Base-by-base conservation (phyloP, 2,329 filamentous ascomycete species). In the Epichloe brachyelytri region DNA sequence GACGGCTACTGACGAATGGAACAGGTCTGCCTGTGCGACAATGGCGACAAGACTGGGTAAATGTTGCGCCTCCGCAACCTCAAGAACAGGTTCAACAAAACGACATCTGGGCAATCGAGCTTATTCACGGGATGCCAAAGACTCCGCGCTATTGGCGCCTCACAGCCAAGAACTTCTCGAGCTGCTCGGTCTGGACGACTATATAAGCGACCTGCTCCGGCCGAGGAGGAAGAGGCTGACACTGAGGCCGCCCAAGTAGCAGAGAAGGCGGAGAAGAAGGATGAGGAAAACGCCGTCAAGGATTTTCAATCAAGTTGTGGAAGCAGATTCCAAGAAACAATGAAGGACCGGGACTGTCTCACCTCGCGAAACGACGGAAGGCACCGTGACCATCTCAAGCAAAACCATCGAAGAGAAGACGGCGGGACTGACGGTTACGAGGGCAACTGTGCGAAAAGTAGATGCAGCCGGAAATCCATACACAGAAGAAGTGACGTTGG, bases 11-110 rank as follows among this genome's bases (percentile, higher is more conserved):
- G 50, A 65, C 41, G 15, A 43, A n/a, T 15, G 22, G 33, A 36
- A 73, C 79, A 75, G 88, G 89, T 53, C 77, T 96, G 11, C 91
- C 91, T 15, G 85, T 96, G 52, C 85, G 89, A 62, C 88, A 95
- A 77, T 97, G 89, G 85, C 82, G 86, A 51, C 82, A 86, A 56
- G 81, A 85, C 53, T 74, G 73, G 68, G 77, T 88, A 51, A 83
- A 71, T 41, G 71, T 91, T 62, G 81, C 80, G 57, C 83, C 87
- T 49, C 79, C 79, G 12, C 71, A 77, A 10, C 75, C 79, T 38
- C 73, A 80, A 55, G 85, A 90, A 59, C 80, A 76, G 30, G 73
- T 70, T 34, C 74, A 81, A 55, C 76, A 76, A 57, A 80, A 82
- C 60, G 79, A 85, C 63, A 73, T 79, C 49, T 91, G 85, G 79